Base-by-base conservation (phyloP, 176 grass and related monocot genomes). In the Musa schizocarpa region DNA sequence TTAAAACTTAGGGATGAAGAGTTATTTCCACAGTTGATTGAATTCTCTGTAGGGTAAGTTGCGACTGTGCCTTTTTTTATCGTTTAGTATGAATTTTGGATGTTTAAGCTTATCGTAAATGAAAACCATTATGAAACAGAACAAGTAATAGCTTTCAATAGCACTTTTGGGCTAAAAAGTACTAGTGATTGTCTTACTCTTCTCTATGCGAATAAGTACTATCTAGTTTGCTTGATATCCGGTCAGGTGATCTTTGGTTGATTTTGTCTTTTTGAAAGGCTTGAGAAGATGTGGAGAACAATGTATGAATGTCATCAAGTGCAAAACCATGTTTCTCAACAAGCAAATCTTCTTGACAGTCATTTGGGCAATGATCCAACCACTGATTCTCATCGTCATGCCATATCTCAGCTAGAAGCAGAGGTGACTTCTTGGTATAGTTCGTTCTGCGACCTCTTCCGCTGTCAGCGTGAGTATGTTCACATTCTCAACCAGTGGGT, bases 231-330 rank as follows among this genome's bases (percentile, higher is more conserved):
- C 6, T n/a, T 50, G 1, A n/a, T 20, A 14, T 74, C 9, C 17
- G 13, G 22, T 22, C 11, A 6, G 9, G 48, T 52, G 6, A 9
- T 16, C 27, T 74, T 29, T 55, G 24, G 52, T 54, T 56, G 52
- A 74, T 74, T 74, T 2, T 26, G 11, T 88, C 82, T 34, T 82
- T 69, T 77, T 57, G 63, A 22, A 83, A 99, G 96, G 53, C 88
- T 99, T 53, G 85, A 87, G 50, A 77, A 95, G 73, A 99, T 99
- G 96, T 99, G 96, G 96, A 94, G 86, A 81, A 87, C 75, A 73
- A 95, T 99, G 96, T 78, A 86, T 11, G 88, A 99, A 70, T 99
- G 91, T 66, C 96, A 99, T 83, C 82, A 99, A 75, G 91, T 89
- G 76, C 96, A 99, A 79, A 86, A 81, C 70, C 86, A 88, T 49